Evolutionary conservation across 2,329 filamentous ascomycete species (phyloP).

Genomic region (Cladosporium velox): DNA sequence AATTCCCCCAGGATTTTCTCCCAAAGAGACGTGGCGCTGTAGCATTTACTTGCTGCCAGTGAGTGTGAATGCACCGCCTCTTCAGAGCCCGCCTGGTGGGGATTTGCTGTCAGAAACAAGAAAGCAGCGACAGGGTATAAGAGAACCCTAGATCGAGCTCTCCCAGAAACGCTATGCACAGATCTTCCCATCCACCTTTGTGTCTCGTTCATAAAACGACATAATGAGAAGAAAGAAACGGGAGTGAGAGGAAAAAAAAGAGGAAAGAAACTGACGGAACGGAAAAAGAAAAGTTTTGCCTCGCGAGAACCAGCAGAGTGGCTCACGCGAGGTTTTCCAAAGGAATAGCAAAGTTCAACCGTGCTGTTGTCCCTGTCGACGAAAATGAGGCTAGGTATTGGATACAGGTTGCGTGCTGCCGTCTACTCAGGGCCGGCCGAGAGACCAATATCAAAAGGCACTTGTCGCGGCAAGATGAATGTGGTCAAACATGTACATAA

Average conservation of each 20-base stretch:
- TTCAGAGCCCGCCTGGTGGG: not conserved
- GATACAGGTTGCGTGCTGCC: constrained; percentile 11
- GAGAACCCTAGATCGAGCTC: not conserved
- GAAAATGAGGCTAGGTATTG: constrained; percentile 2
- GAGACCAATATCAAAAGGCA: constrained; percentile 5
- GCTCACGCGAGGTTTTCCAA: not conserved
- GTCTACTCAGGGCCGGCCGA: constrained; percentile 19
- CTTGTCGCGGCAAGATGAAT: constrained; percentile 4
- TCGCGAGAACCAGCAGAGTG: not conserved
- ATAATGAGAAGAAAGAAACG: constrained; percentile 5
- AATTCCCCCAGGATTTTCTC: not conserved
- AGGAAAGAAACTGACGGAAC: constrained; percentile 4
- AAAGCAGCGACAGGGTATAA: not conserved
- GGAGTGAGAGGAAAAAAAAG: not conserved
- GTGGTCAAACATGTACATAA: constrained; percentile 17
- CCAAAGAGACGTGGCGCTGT: not conserved
- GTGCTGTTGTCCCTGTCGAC: constrained; percentile 19
- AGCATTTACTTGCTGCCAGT: not conserved
- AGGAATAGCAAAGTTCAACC: constrained; percentile 12
- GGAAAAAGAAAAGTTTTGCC: constrained; percentile 8
- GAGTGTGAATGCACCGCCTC: not conserved
- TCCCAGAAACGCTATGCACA: constrained; percentile 15
- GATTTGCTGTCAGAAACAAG: not conserved
- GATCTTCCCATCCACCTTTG: constrained; percentile 2
- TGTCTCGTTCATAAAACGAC: constrained; percentile 10